Evolutionary conservation across 2,329 filamentous ascomycete genomes (phyloP).

Genomic region (Aspergillus latus): DNA sequence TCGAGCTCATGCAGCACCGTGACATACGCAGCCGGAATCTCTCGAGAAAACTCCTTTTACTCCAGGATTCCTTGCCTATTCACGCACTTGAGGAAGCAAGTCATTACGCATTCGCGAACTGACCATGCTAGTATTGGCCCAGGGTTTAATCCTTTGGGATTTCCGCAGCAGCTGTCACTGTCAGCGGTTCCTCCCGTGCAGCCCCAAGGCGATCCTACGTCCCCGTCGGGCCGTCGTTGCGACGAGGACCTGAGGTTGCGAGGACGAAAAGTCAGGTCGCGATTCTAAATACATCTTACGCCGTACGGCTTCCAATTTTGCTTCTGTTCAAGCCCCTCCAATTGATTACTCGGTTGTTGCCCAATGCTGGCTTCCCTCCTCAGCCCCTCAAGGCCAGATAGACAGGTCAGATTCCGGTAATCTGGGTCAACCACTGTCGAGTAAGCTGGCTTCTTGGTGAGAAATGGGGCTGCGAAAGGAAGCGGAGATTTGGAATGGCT

Average conservation of each 20-base stretch:
- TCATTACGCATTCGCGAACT: not conserved
- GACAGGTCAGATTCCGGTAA: constrained; percentile 11
- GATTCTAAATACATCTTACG: not conserved
- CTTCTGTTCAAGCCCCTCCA: not conserved
- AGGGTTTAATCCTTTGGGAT: constrained; percentile 3
- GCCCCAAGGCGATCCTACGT: constrained; percentile 2
- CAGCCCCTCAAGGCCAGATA: not conserved
- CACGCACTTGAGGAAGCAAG: constrained; percentile 5
- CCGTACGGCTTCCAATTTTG: not conserved
- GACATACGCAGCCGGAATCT: constrained; percentile 9
- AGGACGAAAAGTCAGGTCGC: not conserved
- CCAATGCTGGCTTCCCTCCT: not conserved
- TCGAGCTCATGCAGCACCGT: constrained; percentile 8
- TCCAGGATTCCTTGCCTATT: constrained; percentile 3
- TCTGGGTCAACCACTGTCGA: constrained; percentile 5
- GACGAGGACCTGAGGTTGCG: not conserved
- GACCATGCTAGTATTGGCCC: not conserved
- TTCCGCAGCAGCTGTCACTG: constrained; percentile 9
- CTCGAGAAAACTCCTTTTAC: not conserved
- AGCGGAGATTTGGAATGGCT: constrained; percentile 11
- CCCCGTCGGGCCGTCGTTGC: not conserved
- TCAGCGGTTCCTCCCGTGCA: constrained; percentile 13
- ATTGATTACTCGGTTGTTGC: not conserved
- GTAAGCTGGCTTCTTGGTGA: constrained; percentile 1
- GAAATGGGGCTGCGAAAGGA: constrained; percentile 1